phyloP scores from a whole-genome alignment of 2,329 filamentous ascomycete species.

The Thelonectria olida region DNA sequence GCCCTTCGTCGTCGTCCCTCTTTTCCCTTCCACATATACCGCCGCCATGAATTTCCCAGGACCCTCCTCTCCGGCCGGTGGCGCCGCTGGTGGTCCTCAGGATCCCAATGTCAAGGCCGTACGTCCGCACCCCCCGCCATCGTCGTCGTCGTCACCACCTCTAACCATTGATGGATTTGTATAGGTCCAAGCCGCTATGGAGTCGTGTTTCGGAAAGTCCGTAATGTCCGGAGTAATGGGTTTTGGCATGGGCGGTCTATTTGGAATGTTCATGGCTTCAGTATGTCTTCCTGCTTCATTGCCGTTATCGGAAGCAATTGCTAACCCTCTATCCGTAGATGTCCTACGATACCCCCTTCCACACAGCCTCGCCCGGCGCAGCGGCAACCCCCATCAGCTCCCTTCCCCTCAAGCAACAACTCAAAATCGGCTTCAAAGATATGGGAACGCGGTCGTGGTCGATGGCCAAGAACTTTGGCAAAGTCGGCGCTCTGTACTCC shows the following conservation, averaged over 20 bases:
- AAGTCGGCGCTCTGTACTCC: slow-evolving; percentile 89
- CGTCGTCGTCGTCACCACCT: slow-evolving; percentile 8
- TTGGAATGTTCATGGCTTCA: slow-evolving; percentile 97
- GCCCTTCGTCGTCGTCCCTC: background rate
- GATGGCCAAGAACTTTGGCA: slow-evolving; percentile 93
- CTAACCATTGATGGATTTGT: slow-evolving; percentile 10
- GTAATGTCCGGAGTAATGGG: slow-evolving; percentile 92
- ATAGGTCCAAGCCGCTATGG: slow-evolving; percentile 86
- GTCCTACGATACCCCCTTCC: slow-evolving; percentile 95
- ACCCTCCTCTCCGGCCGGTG: slow-evolving; percentile 36
- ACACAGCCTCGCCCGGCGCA: slow-evolving; percentile 54
- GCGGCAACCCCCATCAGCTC: slow-evolving; percentile 55
- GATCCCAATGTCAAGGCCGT: slow-evolving; percentile 64
- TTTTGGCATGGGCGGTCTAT: slow-evolving; percentile 91
- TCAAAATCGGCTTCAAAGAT: slow-evolving; percentile 88
- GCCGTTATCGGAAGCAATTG: background rate
- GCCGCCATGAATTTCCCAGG: slow-evolving; percentile 52
- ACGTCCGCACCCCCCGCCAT: slow-evolving; percentile 32
- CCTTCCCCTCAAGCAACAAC: slow-evolving; percentile 86
- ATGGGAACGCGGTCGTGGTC: slow-evolving; percentile 88
- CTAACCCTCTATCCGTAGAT: slow-evolving; percentile 67
- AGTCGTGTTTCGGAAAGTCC: slow-evolving; percentile 90
- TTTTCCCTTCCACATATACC: slow-evolving; percentile 1
- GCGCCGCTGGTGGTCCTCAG: slow-evolving; percentile 47
- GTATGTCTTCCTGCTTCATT: slow-evolving; percentile 65